Base-by-base conservation (phyloP, 1,139 yeast genomes). In the Taiozyma sp. region DNA sequence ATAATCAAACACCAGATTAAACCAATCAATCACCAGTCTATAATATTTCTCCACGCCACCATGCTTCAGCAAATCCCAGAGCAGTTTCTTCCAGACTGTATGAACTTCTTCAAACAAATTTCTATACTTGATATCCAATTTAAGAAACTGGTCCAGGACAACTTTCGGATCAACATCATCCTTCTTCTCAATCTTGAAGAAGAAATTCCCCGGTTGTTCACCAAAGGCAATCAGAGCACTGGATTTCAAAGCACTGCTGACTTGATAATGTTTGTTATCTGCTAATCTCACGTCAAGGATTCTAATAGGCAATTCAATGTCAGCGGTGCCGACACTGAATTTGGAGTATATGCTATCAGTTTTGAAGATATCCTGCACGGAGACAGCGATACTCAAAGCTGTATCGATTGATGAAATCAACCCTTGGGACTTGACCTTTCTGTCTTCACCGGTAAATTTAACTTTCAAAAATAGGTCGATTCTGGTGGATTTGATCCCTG, bases 311-410 rank as follows among this genome's bases (percentile, higher is more conserved):
- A 67, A 64, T 12, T 69, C 70, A 0, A 74, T 57, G 34, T 75
- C 75, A 2, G 84, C 73, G 3, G 90, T 76, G 12, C 90, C 85
- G 44, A 87, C 74, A 24, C 84, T 81, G 61, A 85, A 87, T 57
- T 81, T 83, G 4, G 92, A 83, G 58, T 79, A 84, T 2, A 87
- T 70, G 48, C 73, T 72, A 9, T 76, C 67, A 1, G 76, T 64
- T 52, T 79, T 79, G 69, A 87, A 87, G 14, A 83, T 81, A 64
- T 88, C 96, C 60, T 86, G 92, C 2, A 87, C 95, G 2, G 88
- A 80, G 1, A 87, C 92, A 1, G 91, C 84, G 7, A 83, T 64
- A 14, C 75, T 69, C 39, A 87, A 70, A 1, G 81, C 71, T 6
- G 82, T 75, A 53, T 83, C 84, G 8, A 84, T 59, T 8, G 60